Conservation (phyloP, 768 basidiomycete species). For the Rhodotorula toruloides region DNA sequence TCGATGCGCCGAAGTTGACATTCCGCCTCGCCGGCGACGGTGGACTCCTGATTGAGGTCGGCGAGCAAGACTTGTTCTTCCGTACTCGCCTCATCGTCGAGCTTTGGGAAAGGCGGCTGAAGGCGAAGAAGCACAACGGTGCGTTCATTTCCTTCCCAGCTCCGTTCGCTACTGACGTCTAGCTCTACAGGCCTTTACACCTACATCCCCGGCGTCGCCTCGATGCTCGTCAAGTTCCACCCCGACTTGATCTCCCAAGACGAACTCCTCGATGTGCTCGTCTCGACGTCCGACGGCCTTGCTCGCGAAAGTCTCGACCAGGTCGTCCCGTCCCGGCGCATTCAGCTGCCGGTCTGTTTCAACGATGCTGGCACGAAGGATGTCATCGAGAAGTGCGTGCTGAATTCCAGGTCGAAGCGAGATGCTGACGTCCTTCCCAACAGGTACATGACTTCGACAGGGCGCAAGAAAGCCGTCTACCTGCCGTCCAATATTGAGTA, state of each 20-base stretch:
- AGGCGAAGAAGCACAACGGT: conserved; percentile 62
- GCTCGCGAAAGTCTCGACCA: conserved; percentile 42
- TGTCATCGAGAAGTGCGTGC: conserved; percentile 59
- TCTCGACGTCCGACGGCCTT: conserved; percentile 34
- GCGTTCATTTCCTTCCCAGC: conserved; percentile 15
- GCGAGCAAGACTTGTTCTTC: conserved; percentile 54
- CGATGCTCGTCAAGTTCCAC: conserved; percentile 54
- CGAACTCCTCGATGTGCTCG: conserved; percentile 51
- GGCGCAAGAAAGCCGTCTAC: conserved; percentile 58
- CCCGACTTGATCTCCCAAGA: conserved; percentile 50
- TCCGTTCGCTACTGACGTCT: background rate
- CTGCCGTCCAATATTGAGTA: conserved; percentile 66
- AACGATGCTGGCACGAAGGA: conserved; percentile 59
- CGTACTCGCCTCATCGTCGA: conserved; percentile 54
- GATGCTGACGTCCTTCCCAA: conserved; percentile 67
- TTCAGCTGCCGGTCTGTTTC: conserved; percentile 61
- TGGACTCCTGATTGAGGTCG: conserved; percentile 62
- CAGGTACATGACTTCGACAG: conserved; percentile 56
- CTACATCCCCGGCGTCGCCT: conserved; percentile 18
- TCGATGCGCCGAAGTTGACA: conserved; percentile 45
- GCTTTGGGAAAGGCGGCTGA: conserved; percentile 53
- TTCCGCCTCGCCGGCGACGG: conserved; percentile 64
- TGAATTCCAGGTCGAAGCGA: conserved; percentile 52
- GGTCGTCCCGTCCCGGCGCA: conserved; percentile 54
- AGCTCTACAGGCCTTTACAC: conserved; percentile 15